Percentiles rank a stretch among this genome's conserved stretches.
Evolutionary conservation across 768 basidiomycete genomes (phyloP).

Genomic region (Macrolepiota dolichaula): DNA sequence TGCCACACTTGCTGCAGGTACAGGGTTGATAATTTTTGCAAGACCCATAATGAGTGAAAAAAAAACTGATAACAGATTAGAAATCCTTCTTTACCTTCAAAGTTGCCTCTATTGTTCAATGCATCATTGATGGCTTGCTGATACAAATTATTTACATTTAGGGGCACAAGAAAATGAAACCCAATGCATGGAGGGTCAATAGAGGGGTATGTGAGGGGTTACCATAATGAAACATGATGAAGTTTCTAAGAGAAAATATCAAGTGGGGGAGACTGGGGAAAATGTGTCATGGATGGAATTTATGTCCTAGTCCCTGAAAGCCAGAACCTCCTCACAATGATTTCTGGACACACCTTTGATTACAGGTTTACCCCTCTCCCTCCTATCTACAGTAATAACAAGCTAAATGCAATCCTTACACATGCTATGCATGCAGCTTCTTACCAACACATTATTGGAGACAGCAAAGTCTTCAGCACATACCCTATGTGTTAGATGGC

Average conservation of each 20-base stretch:
- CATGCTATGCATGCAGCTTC: no score
- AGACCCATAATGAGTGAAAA: not conserved
- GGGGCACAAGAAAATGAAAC: constrained; percentile 58
- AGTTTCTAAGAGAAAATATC: constrained; percentile 33
- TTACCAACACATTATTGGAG: no score
- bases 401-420: no score
- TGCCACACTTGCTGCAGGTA: constrained; percentile 32
- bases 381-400: no score
- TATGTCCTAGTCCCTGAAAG: no score
- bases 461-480: no score
- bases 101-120: constrained; percentile 31
- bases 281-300: no score
- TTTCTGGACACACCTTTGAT: no score
- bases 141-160: constrained; percentile 40
- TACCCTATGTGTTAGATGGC: no score
- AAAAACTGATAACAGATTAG: not conserved
- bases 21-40: constrained; percentile 29
- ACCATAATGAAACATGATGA: constrained; percentile 69
- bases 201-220: constrained; percentile 65
- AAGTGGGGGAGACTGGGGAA: not conserved
- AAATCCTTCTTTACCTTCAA: constrained; percentile 30
- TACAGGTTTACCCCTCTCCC: no score
- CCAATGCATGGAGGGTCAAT: constrained; percentile 68
- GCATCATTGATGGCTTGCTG: constrained; percentile 34
- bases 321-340: no score